These are phyloP conservation scores for Botrytis tulipae DNA, from an alignment of 2,329 filamentous ascomycete genomes.

Conservation along the genomic window DNA sequence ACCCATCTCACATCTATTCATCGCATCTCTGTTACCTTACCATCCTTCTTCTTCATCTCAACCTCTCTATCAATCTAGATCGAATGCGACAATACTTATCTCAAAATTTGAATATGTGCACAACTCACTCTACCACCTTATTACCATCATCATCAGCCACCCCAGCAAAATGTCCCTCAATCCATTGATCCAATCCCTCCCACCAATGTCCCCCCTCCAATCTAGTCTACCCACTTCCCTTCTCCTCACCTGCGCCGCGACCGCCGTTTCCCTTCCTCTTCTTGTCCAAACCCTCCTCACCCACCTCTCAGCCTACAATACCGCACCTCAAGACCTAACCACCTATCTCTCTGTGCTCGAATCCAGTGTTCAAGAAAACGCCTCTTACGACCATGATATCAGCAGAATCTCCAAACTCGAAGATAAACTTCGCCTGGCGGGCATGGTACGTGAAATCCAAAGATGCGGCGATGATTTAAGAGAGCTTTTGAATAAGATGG, in stretches of 20 bases:
- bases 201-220: slow-evolving; percentile 13
- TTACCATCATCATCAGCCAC: background rate
- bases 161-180: slow-evolving; percentile 1
- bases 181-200: slow-evolving; percentile 5
- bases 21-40: background rate
- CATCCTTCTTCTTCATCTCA: background rate
- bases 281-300: slow-evolving; percentile 51
- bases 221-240: slow-evolving; percentile 34
- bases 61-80: slow-evolving; percentile 4
- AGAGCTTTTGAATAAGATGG: slow-evolving; percentile 55
- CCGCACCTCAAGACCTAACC: slow-evolving; percentile 56
- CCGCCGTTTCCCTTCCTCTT: slow-evolving; percentile 55
- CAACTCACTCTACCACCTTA: background rate
- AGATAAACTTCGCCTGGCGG: slow-evolving; percentile 59
- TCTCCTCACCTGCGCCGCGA: slow-evolving; percentile 56
- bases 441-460: slow-evolving; percentile 61
- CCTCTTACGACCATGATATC: slow-evolving; percentile 61
- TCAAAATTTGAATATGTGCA: slow-evolving; percentile 14
- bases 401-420: slow-evolving; percentile 56
- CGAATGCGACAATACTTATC: background rate
- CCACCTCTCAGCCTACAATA: slow-evolving; percentile 56
- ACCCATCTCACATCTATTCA: background rate
- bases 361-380: slow-evolving; percentile 59
- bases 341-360: slow-evolving; percentile 60
- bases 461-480: slow-evolving; percentile 58